Percentiles rank a stretch among this genome's conserved stretches.
These are phyloP conservation scores for Nigrospora oryzae DNA, from an alignment of 2,329 filamentous ascomycete species.

Conservation along the genomic window DNA sequence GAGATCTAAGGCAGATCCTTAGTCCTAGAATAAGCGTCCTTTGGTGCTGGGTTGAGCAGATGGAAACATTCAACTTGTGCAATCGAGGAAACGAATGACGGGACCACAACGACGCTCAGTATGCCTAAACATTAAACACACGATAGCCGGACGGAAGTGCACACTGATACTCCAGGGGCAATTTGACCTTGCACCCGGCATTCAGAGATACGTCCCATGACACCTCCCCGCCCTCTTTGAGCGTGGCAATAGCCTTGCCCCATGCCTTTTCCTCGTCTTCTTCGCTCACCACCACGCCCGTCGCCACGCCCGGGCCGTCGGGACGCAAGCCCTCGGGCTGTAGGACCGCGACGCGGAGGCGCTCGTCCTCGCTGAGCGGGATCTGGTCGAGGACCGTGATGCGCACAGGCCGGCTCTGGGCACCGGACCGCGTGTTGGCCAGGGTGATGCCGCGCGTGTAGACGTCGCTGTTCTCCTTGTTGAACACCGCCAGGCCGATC, in stretches of 20 bases:
- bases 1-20: too few species aligned
- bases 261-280: slow-evolving; percentile 30
- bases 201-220: slow-evolving; percentile 50
- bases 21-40: too few species aligned
- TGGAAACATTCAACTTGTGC: too few species aligned
- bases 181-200: slow-evolving; percentile 45
- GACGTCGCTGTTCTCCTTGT: slow-evolving; percentile 40
- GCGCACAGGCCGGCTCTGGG: slow-evolving; percentile 27
- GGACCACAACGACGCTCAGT: background rate
- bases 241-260: slow-evolving; percentile 43
- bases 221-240: slow-evolving; percentile 50
- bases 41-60: too few species aligned
- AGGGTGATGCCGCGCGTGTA: slow-evolving; percentile 41
- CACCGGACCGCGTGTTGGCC: slow-evolving; percentile 36
- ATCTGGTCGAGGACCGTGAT: slow-evolving; percentile 51
- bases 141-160: slow-evolving; percentile 43
- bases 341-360: slow-evolving; percentile 40
- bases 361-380: slow-evolving; percentile 53
- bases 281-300: slow-evolving; percentile 23
- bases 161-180: slow-evolving; percentile 55
- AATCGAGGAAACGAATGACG: too few species aligned
- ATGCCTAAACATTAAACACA: slow-evolving; percentile 15
- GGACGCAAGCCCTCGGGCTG: slow-evolving; percentile 36
- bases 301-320: slow-evolving; percentile 26
- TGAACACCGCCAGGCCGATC: slow-evolving; percentile 35